A percentile compares a stretch with the other conserved stretches of the same genome.
phyloP scores from a whole-genome alignment of 1,284 basidiomycete genomes.

The Pisolithus thermaeus region DNA sequence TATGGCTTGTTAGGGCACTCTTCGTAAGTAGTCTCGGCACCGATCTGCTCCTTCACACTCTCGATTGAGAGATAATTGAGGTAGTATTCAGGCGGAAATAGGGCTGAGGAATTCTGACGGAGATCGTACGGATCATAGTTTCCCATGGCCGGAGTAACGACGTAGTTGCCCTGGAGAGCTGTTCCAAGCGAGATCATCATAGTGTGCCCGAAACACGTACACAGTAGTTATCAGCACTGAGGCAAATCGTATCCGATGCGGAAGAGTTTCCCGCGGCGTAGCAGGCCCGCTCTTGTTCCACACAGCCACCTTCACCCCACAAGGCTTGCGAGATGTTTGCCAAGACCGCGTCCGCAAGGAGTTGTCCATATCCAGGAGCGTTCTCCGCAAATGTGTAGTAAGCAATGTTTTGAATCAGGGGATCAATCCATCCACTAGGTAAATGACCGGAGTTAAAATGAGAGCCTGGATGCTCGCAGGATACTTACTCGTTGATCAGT shows the following conservation, averaged over 20 bases:
- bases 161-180: constrained; percentile 35
- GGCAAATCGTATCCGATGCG: constrained; percentile 44
- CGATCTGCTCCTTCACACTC: constrained; percentile 40
- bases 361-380: constrained; percentile 60
- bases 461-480: background rate
- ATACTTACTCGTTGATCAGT: constrained; percentile 46
- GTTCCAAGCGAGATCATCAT: constrained; percentile 1
- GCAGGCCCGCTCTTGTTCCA: constrained; percentile 47
- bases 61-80: constrained; percentile 37
- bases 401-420: constrained; percentile 54
- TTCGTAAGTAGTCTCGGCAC: constrained; percentile 42
- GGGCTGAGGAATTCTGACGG: constrained; percentile 45
- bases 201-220: constrained; percentile 29
- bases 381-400: constrained; percentile 55
- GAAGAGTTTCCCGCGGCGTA: constrained; percentile 44
- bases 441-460: background rate
- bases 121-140: constrained; percentile 51
- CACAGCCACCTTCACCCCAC: constrained; percentile 45
- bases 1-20: constrained; percentile 42
- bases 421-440: constrained; percentile 60
- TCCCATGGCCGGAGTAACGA: constrained; percentile 46
- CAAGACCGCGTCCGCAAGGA: constrained; percentile 44
- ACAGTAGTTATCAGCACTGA: constrained; percentile 48
- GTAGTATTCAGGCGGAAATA: constrained; percentile 56
- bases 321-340: constrained; percentile 43